Evolutionary conservation across 331 rosid species (phyloP), one percentile per base, ranked within the genome.

Genomic region (Arachis monticola): DNA sequence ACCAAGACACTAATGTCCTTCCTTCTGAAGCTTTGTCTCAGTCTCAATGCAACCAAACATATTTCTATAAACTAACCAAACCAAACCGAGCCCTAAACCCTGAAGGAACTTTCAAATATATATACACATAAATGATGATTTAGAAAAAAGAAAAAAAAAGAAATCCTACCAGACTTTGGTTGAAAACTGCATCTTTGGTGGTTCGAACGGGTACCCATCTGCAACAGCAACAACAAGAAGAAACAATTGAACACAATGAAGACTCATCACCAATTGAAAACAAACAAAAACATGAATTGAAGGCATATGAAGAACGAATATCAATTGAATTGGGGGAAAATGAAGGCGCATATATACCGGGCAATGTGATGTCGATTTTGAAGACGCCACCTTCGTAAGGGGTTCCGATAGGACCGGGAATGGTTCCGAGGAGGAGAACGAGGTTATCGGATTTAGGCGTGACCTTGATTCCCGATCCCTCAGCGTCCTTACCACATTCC

Each of bases 171-270:
- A 95, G 64, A 95, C 97, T 92, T 95, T 95, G 10, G 97, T 95
- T 2, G 92, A 61, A 79, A 95, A 95, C 76, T 88, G 86, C 99
- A 95, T 95, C 84, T 95, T 95, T 8, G 99, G 99, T 1, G 99
- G 99, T 83, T 95, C 97, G 76, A 95, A 95, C 2, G 99, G 99
- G 80, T 95, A 95, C 5, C 97, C 97, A 70, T 95, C 99, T 95
- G 89, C 91, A 71, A 78, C 4, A 48, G 89, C 91, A 71, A 78
- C 4, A 48, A 48, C 53, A 48, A 48, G 3, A 45, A 45, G 0
- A 44, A 69, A 76, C 41, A 38, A 38, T 38, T 38, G 41, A 68
- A 4, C 2, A 6, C 27, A 60, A 48, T 5, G 22, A 64, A 74
- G 2, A n/a, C 13, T 41, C 55, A 35, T 2, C 8, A 12, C 38